Percentiles rank a stretch among this genome's conserved stretches.
Conservation (phyloP, 148 eudicot species). For the Cornus suecica region DNA sequence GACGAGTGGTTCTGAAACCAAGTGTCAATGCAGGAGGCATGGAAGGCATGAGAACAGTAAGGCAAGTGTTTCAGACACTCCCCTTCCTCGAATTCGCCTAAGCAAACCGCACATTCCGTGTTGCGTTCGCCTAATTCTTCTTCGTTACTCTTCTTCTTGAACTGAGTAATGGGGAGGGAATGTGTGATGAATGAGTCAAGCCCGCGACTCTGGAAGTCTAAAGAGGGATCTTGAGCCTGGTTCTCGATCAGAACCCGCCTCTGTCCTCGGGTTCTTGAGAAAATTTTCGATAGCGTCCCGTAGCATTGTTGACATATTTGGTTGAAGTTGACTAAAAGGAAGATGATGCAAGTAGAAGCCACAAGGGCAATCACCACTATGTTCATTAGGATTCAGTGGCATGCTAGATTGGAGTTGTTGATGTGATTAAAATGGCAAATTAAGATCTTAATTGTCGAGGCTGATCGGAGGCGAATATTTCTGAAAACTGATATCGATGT, state of each 20-base stretch:
- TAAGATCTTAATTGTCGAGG: not conserved
- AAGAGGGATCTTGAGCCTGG: slow-evolving; percentile 19
- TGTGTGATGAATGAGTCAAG: slow-evolving; percentile 30
- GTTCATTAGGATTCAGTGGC: slow-evolving; percentile 21
- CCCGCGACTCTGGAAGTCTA: slow-evolving; percentile 31
- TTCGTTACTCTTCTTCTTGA: slow-evolving; percentile 23
- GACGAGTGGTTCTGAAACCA: slow-evolving; percentile 44
- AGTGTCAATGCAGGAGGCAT: slow-evolving; percentile 35
- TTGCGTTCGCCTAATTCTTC: not conserved
- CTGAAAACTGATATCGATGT: too few relatives aligned
- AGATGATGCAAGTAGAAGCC: slow-evolving; percentile 17
- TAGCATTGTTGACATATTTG: slow-evolving; percentile 17
- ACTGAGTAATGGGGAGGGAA: slow-evolving; percentile 31
- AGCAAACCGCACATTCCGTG: slow-evolving; percentile 40
- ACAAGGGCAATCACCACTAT: slow-evolving; percentile 21
- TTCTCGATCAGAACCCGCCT: slow-evolving; percentile 22
- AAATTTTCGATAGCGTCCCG: not conserved
- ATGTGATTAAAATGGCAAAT: not conserved
- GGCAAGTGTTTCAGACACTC: slow-evolving; percentile 38
- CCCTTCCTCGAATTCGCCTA: slow-evolving; percentile 44
- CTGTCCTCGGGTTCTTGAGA: slow-evolving; percentile 10
- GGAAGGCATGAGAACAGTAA: slow-evolving; percentile 37
- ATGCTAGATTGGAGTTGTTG: slow-evolving; percentile 6
- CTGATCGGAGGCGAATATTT: too few relatives aligned
- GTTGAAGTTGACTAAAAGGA: slow-evolving; percentile 26